Evolutionary conservation across 495 filamentous ascomycete species (phyloP), one percentile per base, ranked within the genome.

Genomic region (Daldinia grandis): DNA sequence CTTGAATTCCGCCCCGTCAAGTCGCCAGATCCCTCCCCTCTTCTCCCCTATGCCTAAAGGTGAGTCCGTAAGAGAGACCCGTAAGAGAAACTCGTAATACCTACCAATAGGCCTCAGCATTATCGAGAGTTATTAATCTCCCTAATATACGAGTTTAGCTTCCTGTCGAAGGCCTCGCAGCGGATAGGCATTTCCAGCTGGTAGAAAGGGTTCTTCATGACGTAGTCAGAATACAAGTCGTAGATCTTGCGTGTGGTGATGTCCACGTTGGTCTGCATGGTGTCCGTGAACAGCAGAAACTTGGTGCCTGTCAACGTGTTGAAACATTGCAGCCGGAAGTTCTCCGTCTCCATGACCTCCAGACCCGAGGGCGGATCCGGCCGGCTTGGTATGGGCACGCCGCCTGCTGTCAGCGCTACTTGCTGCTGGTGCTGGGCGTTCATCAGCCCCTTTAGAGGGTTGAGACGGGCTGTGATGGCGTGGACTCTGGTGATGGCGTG

Each of bases 151-250:
- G 85, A 89, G 73, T 84, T 85, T 74, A 99, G 79, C 80, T 91
- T 90, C 75, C 95, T 84, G 74, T 99, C 95, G 81, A 97, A 99
- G 59, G 90, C 90, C 79, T 98, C 95, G 81, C 94, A 97, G 66
- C 95, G 84, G 42, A 99, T 88, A 56, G 95, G 95, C 95, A 98
- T 99, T 83, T 99, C 95, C 30, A 95, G 84, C 77, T 94, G 92
- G 80, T 98, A 98, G 76, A 99, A 99, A 9, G 96, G 96, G 80
- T 98, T 99, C 85, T 98, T 98, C 93, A 97, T 97, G 73, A 98
- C 95, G 80, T 91, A 98, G 81, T 99, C 96, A 33, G 92, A 87
- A 81, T 98, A 99, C 56, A 98, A 81, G 79, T 98, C 95, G 80
- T 99, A 98, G 56, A 98, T 88, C 77, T 88, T 91, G 72, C 86